Evolutionary conservation across 2,329 filamentous ascomycete species (phyloP).

Genomic region (Chaetoscypha palmicola): DNA sequence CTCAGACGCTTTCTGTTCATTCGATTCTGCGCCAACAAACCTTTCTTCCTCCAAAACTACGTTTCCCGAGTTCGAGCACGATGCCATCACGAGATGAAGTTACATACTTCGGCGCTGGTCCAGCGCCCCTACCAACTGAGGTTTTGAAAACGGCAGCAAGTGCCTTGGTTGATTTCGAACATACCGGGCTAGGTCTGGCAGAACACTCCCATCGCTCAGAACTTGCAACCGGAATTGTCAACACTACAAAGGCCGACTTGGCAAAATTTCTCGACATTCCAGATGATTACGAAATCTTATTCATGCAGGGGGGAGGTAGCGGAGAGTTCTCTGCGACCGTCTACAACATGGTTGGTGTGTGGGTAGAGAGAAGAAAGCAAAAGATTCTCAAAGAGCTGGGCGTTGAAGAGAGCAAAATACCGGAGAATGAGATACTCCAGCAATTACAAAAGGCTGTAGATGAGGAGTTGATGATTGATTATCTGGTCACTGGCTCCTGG

Average conservation of each 20-base stretch:
- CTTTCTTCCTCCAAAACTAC: too few species aligned
- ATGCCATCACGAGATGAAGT: conserved; percentile 72
- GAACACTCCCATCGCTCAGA: conserved; percentile 86
- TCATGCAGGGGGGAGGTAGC: conserved; percentile 80
- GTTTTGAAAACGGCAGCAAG: conserved; percentile 71
- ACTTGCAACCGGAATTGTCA: conserved; percentile 71
- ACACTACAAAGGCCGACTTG: conserved; percentile 69
- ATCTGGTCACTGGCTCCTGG: conserved; percentile 84
- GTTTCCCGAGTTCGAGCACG: neutral
- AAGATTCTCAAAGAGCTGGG: conserved; percentile 51
- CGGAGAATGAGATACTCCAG: conserved; percentile 49
- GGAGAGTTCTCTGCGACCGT: conserved; percentile 79
- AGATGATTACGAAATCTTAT: conserved; percentile 78
- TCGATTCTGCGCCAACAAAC: too few species aligned
- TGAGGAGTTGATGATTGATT: conserved; percentile 73
- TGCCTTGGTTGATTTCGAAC: conserved; percentile 74
- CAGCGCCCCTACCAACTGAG: conserved; percentile 74
- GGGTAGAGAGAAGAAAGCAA: conserved; percentile 64
- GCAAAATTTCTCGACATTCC: conserved; percentile 72
- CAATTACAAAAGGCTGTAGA: conserved; percentile 57
- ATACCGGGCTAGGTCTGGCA: conserved; percentile 75
- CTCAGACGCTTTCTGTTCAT: neutral
- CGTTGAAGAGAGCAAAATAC: conserved; percentile 37
- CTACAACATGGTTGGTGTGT: conserved; percentile 77
- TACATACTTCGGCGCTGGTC: conserved; percentile 84